Percentiles rank a stretch among this genome's conserved stretches.
These are phyloP conservation scores for Eleusine coracana DNA, from an alignment of 176 grass and related monocot species.

Conservation along the genomic window DNA sequence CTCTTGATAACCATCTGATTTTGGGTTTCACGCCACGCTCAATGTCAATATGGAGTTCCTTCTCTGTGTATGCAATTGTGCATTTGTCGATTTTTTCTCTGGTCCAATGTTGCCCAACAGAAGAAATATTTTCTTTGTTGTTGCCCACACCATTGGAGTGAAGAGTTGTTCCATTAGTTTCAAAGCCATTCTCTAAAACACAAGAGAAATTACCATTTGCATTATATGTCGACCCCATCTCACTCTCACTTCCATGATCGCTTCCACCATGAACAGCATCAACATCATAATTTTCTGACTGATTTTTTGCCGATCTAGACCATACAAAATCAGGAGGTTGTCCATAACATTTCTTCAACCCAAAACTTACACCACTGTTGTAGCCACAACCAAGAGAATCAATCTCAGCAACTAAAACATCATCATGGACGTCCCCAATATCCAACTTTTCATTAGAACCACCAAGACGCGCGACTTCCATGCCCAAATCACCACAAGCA, in stretches of 20 bases:
- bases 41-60: conserved; percentile 57
- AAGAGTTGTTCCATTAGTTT: not conserved
- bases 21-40: conserved; percentile 80
- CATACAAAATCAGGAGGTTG: not conserved
- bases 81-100: conserved; percentile 61
- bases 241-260: not conserved
- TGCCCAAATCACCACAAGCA: not conserved
- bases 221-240: not conserved
- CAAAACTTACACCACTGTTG: not conserved
- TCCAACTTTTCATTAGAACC: not conserved
- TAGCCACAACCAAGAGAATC: not conserved
- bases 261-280: not conserved
- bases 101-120: conserved; percentile 20
- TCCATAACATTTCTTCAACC: not conserved
- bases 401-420: not conserved
- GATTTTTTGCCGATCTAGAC: not conserved
- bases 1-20: conserved; percentile 66
- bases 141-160: conserved; percentile 14
- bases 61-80: conserved; percentile 59
- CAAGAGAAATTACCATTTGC: not conserved
- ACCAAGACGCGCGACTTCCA: not conserved
- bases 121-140: conserved; percentile 35
- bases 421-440: not conserved
- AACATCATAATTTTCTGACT: conserved; percentile 12
- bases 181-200: not conserved